phyloP scores from a whole-genome alignment of 768 basidiomycete species.

The Polyporus arcularius region DNA sequence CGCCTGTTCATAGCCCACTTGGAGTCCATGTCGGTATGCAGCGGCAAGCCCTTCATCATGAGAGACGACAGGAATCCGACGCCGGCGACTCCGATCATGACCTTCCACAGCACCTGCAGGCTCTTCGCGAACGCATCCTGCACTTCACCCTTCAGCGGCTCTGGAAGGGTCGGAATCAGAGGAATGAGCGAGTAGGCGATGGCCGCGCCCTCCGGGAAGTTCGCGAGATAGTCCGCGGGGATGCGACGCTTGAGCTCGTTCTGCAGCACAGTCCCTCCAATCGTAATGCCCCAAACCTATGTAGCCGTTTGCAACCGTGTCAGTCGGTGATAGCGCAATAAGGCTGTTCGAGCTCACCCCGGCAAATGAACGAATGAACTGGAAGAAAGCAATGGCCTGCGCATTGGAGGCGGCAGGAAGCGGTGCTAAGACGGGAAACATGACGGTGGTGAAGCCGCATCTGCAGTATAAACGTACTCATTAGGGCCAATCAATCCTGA shows the following conservation, averaged over 20 bases:
- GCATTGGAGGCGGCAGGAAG: constrained; percentile 34
- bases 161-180: constrained; percentile 24
- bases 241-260: constrained; percentile 38
- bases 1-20: constrained; percentile 1
- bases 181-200: constrained; percentile 35
- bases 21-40: constrained; percentile 32
- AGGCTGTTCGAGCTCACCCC: constrained; percentile 11
- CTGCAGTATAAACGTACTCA: too few relatives aligned
- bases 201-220: constrained; percentile 20
- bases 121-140: constrained; percentile 34
- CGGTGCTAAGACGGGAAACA: constrained; percentile 15
- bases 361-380: constrained; percentile 27
- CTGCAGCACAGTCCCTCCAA: constrained; percentile 39
- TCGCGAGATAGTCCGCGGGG: constrained; percentile 29
- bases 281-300: constrained; percentile 39
- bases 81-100: constrained; percentile 31
- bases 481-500: too few relatives aligned
- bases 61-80: constrained; percentile 30
- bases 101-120: constrained; percentile 34
- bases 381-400: constrained; percentile 35
- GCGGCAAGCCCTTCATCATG: constrained; percentile 30
- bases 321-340: too few relatives aligned
- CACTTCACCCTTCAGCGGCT: constrained; percentile 28
- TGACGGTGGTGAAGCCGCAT: not conserved
- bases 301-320: too few relatives aligned